Percentiles rank a stretch among this genome's conserved stretches.
phyloP scores from a whole-genome alignment of 768 basidiomycete species.

The Rhodotorula taiwanensis region DNA sequence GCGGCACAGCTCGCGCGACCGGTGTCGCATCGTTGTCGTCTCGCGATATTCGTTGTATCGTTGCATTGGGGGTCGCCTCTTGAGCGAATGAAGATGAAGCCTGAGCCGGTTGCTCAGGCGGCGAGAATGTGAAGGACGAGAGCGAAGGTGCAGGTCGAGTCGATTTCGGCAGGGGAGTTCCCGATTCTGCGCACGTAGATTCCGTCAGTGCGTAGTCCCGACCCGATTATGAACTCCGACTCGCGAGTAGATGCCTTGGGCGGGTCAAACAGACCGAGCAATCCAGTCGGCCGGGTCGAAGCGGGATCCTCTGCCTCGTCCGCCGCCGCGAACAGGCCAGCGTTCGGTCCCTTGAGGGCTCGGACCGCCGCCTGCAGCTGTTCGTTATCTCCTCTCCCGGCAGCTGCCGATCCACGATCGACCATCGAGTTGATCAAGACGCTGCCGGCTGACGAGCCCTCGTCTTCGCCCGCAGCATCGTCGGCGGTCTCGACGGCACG shows the following conservation, averaged over 20 bases:
- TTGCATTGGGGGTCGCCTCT: no score
- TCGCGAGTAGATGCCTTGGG: background rate
- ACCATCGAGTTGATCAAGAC: slow-evolving; percentile 20
- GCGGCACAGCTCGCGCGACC: background rate
- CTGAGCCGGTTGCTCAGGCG: background rate
- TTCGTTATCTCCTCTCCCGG: background rate
- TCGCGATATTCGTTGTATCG: background rate
- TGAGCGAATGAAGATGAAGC: no score
- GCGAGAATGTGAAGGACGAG: slow-evolving; percentile 1
- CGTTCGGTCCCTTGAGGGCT: slow-evolving; percentile 23
- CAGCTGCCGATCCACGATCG: background rate
- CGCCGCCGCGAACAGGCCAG: slow-evolving; percentile 4
- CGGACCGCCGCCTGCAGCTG: slow-evolving; percentile 29
- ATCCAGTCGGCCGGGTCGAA: background rate
- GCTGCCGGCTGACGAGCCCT: slow-evolving; percentile 2
- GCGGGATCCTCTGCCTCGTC: background rate
- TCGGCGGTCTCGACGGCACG: no score
- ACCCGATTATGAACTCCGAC: background rate
- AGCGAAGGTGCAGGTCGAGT: background rate
- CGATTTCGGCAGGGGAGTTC: background rate
- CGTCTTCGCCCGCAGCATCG: background rate
- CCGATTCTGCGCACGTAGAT: background rate
- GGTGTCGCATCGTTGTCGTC: background rate
- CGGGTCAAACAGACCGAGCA: slow-evolving; percentile 29
- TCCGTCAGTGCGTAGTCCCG: background rate